phyloP scores from a whole-genome alignment of 1,139 yeast species.

The Sugiyamaella paludigena region DNA sequence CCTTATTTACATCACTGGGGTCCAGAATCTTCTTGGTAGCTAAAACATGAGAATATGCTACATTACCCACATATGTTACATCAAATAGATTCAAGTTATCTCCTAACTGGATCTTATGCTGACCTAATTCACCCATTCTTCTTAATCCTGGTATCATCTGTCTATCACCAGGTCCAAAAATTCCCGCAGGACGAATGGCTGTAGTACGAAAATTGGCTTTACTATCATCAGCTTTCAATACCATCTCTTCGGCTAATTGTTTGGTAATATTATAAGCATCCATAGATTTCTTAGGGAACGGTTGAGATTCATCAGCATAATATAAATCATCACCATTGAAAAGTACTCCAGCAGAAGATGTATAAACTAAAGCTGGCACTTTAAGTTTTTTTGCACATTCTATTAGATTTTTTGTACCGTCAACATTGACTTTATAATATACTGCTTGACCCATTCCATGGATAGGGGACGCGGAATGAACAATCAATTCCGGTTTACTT shows the following conservation, averaged over 20 bases:
- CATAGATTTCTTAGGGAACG: constrained; percentile 89
- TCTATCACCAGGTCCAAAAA: constrained; percentile 98
- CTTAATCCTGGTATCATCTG: constrained; percentile 93
- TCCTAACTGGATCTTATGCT: constrained; percentile 89
- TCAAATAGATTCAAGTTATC: constrained; percentile 91
- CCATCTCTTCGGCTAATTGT: constrained; percentile 85
- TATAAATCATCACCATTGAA: constrained; percentile 88
- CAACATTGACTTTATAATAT: constrained; percentile 86
- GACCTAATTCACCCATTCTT: constrained; percentile 78
- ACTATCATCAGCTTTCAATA: constrained; percentile 54
- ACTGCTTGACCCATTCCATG: constrained; percentile 80
- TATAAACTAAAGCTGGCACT: constrained; percentile 76
- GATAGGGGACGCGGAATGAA: constrained; percentile 95
- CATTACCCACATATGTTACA: constrained; percentile 99
- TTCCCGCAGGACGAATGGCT: constrained; percentile 95
- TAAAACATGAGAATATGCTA: constrained; percentile 92
- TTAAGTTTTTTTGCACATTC: constrained; percentile 53
- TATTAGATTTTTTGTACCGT: constrained; percentile 78
- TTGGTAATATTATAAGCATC: constrained; percentile 96
- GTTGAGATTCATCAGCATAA: constrained; percentile 93
- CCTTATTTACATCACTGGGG: constrained; percentile 39
- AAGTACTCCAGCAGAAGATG: constrained; percentile 96
- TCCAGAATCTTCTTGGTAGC: constrained; percentile 76
- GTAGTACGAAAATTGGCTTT: constrained; percentile 55
- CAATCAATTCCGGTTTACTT: constrained; percentile 70